Evolutionary conservation across 2,329 filamentous ascomycete genomes (phyloP).

Genomic region (Fusarium irregulare): DNA sequence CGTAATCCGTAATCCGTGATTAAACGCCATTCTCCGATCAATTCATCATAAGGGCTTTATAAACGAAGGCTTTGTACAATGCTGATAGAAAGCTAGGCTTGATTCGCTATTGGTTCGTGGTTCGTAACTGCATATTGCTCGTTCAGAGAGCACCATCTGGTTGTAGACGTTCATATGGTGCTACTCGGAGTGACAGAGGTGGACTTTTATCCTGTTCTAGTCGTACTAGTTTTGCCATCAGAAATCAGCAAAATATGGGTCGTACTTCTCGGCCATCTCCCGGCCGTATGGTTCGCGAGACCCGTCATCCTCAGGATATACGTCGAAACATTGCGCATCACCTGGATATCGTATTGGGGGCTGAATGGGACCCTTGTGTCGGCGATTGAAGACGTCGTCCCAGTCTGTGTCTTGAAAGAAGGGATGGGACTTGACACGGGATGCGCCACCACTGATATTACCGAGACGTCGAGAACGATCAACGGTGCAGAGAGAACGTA

Average conservation of each 20-base stretch:
- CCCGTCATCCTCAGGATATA: constrained; percentile 81
- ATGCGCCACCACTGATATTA: constrained; percentile 80
- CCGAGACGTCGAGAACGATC: constrained; percentile 82
- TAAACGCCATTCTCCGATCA: constrained; percentile 29
- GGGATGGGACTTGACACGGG: constrained; percentile 77
- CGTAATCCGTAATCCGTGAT: constrained; percentile 26
- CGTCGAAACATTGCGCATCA: constrained; percentile 84
- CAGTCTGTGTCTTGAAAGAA: constrained; percentile 81
- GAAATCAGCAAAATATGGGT: constrained; percentile 77
- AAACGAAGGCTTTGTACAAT: constrained; percentile 2
- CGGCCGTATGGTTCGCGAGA: constrained; percentile 74
- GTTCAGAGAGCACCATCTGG: neutral
- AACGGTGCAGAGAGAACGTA: constrained; percentile 79
- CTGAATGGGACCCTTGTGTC: constrained; percentile 75
- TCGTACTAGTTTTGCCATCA: neutral
- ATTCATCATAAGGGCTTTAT: constrained; percentile 9
- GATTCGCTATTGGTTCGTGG: constrained; percentile 23
- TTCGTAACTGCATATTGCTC: constrained; percentile 14
- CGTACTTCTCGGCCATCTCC: constrained; percentile 76
- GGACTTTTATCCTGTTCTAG: neutral
- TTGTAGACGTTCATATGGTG: neutral
- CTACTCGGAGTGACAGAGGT: neutral
- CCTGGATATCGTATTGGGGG: constrained; percentile 78
- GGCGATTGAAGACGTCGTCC: constrained; percentile 75
- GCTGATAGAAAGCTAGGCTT: constrained; percentile 16